Conservation (phyloP, 176 grass and related monocot species). For the Carex kokanica region DNA sequence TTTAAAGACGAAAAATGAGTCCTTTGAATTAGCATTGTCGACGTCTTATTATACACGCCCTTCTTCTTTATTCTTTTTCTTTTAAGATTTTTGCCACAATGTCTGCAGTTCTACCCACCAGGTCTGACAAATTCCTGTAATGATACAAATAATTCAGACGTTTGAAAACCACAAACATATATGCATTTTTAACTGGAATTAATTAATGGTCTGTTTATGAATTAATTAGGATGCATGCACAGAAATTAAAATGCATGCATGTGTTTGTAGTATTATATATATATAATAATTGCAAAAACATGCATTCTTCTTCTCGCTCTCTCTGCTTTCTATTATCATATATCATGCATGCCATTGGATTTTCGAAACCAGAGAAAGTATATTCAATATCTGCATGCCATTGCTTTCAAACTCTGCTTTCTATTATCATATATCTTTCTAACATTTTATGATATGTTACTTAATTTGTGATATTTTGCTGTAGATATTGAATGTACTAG, state of each 20-base stretch:
- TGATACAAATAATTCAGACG: background rate
- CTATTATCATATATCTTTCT: no score
- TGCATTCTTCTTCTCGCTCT: no score
- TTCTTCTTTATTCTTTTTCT: background rate
- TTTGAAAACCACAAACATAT: background rate
- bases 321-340: background rate
- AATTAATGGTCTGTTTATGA: background rate
- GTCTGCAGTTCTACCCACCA: constrained; percentile 16
- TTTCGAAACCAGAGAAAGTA: background rate
- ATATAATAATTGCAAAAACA: background rate
- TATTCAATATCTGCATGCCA: no score
- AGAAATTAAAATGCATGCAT: background rate
- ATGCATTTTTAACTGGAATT: background rate
- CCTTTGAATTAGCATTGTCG: background rate
- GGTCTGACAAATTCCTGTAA: constrained; percentile 32
- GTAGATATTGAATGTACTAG: no score
- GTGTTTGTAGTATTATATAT: background rate
- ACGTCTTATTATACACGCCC: background rate
- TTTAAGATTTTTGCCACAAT: constrained; percentile 23
- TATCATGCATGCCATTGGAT: background rate
- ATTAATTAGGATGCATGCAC: background rate
- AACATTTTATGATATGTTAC: no score
- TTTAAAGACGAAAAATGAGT: background rate
- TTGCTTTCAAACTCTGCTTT: no score
- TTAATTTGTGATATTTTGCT: background rate